phyloP scores from a whole-genome alignment of 164 flowering plant species.

The Stephania cephalantha region DNA sequence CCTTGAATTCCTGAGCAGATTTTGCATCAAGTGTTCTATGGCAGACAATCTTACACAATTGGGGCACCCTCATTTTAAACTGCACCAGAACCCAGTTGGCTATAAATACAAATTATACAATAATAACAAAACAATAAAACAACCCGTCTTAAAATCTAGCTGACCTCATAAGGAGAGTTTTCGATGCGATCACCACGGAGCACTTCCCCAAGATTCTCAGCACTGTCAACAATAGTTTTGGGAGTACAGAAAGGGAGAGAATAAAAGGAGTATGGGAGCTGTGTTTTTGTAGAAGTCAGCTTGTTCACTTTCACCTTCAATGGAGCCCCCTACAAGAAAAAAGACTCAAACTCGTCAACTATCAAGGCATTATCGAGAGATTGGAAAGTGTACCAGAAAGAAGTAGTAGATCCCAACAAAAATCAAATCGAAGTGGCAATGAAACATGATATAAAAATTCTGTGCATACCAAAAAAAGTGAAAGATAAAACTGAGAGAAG shows the following conservation, averaged over 20 bases:
- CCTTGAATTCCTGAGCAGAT: constrained; percentile 74
- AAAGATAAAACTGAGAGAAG: not conserved
- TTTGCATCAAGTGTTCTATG: constrained; percentile 51
- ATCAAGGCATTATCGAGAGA: not conserved
- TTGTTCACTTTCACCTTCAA: constrained; percentile 89
- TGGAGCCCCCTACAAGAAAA: constrained; percentile 53
- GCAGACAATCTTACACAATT: constrained; percentile 71
- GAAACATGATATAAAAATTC: not conserved
- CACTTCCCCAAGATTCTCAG: constrained; percentile 98
- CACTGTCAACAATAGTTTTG: constrained; percentile 58
- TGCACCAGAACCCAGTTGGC: constrained; percentile 29
- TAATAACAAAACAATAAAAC: not conserved
- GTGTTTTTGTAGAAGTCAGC: constrained; percentile 80
- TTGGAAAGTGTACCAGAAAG: not conserved
- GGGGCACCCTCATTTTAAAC: constrained; percentile 87
- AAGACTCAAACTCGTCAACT: not conserved
- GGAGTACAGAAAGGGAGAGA: constrained; percentile 77
- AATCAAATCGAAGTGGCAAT: not conserved
- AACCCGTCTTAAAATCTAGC: constrained; percentile 16
- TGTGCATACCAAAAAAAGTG: not conserved
- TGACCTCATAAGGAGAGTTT: constrained; percentile 74
- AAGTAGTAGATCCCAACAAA: no score
- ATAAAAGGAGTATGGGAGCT: constrained; percentile 89
- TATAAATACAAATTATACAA: constrained; percentile 9
- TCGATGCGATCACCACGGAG: constrained; percentile 98